Evolutionary conservation across 2,329 filamentous ascomycete genomes (phyloP).

Genomic region (Epichloe scottii): DNA sequence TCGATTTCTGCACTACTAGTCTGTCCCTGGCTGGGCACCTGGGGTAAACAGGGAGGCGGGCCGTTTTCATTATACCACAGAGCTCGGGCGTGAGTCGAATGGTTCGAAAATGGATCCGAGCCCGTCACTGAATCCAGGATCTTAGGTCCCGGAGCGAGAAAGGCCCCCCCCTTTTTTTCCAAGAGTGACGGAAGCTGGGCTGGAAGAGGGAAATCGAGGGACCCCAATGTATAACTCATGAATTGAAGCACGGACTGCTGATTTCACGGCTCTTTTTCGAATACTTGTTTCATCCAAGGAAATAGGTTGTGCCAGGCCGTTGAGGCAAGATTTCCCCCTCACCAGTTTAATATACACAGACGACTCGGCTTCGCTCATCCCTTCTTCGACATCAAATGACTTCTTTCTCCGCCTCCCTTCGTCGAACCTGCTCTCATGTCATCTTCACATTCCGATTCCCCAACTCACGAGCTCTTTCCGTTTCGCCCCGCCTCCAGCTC

Average conservation of each 20-base stretch:
- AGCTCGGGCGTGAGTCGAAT: too few species aligned
- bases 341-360: slow-evolving; percentile 5
- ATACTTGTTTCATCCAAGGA: background rate
- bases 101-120: too few species aligned
- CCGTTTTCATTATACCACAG: too few species aligned
- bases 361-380: background rate
- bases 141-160: too few species aligned
- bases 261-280: background rate
- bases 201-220: too few species aligned
- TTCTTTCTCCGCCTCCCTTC: background rate
- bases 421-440: background rate
- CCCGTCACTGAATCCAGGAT: too few species aligned
- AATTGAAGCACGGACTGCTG: too few species aligned
- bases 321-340: slow-evolving; percentile 9
- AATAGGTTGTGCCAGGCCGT: slow-evolving; percentile 6
- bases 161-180: too few species aligned
- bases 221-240: too few species aligned
- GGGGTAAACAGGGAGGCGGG: too few species aligned
- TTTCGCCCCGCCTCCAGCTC: slow-evolving; percentile 69
- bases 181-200: too few species aligned
- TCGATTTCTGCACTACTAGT: background rate
- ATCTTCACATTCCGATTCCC: background rate
- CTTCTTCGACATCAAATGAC: background rate
- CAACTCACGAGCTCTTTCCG: slow-evolving; percentile 1
- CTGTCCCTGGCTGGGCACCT: background rate